Conservation (phyloP, 306 rosid species). For the Vicia sativa region DNA sequence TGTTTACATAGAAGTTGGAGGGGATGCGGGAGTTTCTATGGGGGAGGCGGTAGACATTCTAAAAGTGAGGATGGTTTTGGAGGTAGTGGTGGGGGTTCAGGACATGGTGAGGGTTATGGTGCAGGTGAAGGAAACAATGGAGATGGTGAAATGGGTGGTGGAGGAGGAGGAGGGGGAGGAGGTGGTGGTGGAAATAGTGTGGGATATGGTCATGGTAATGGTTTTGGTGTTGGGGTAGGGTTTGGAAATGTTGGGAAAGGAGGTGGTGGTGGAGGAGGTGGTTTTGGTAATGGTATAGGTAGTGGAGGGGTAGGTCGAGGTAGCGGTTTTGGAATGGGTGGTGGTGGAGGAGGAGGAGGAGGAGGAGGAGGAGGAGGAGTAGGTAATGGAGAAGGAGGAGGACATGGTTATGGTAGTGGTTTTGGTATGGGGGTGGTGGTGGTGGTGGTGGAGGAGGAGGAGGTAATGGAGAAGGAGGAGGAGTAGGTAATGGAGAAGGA, state of each 20-base stretch:
- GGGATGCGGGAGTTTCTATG: slow-evolving; percentile 54
- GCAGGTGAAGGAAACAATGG: slow-evolving; percentile 27
- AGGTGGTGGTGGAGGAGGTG: slow-evolving; percentile 34
- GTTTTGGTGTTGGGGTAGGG: slow-evolving; percentile 38
- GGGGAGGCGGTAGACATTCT: slow-evolving; percentile 37
- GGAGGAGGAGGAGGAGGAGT: slow-evolving; percentile 48
- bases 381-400: slow-evolving; percentile 54
- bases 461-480: slow-evolving; percentile 6
- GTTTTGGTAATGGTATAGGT: slow-evolving; percentile 2
- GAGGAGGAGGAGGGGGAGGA: slow-evolving; percentile 22
- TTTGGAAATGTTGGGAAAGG: slow-evolving; percentile 30
- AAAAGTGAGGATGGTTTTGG: background rate
- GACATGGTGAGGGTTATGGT: slow-evolving; percentile 30
- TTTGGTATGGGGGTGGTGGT: too few species aligned
- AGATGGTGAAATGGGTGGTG: slow-evolving; percentile 12
- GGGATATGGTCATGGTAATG: slow-evolving; percentile 44
- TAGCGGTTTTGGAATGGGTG: slow-evolving; percentile 37
- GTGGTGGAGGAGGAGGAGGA: slow-evolving; percentile 42
- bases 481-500: slow-evolving; percentile 45
- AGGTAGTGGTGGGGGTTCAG: slow-evolving; percentile 23
- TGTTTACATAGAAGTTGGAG: slow-evolving; percentile 50
- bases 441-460: slow-evolving; percentile 42
- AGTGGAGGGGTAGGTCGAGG: slow-evolving; percentile 36
- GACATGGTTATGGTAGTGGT: slow-evolving; percentile 52
- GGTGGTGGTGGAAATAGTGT: slow-evolving; percentile 12